phyloP scores from a whole-genome alignment of 129 eudicot species.

The Solidago caesia region DNA sequence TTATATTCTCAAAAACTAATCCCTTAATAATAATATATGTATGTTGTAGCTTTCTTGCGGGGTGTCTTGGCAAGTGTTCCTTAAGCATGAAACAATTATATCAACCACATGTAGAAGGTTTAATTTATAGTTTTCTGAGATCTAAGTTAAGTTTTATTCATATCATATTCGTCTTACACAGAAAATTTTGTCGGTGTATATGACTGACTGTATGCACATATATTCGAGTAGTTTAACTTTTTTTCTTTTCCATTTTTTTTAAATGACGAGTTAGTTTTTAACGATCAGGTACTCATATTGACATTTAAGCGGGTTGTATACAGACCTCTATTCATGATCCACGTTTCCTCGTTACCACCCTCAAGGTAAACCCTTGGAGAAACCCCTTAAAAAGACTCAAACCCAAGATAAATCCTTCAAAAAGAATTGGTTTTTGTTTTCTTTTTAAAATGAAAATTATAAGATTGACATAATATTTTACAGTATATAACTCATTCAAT shows the following conservation, averaged over 20 bases:
- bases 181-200: conserved; percentile 19
- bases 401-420: too few relatives aligned
- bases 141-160: conserved; percentile 22
- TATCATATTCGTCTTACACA: background rate
- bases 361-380: too few relatives aligned
- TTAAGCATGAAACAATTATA: conserved; percentile 30
- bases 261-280: background rate
- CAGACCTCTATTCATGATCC: too few relatives aligned
- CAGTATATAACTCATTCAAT: too few relatives aligned
- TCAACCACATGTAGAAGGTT: conserved; percentile 23
- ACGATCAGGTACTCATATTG: too few relatives aligned
- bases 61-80: conserved; percentile 28
- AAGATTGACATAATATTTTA: too few relatives aligned
- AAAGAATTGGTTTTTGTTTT: too few relatives aligned
- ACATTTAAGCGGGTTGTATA: too few relatives aligned
- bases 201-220: background rate
- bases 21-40: background rate
- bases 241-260: background rate
- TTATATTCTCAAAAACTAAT: too few relatives aligned
- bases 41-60: background rate
- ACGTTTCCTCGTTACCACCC: too few relatives aligned
- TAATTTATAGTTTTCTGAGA: conserved; percentile 18
- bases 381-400: too few relatives aligned
- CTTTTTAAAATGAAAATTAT: too few relatives aligned
- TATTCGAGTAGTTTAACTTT: background rate